Percentiles rank a stretch among this genome's conserved stretches.
Conservation (phyloP, 2,329 filamentous ascomycete species). For the Arthroderma sp. region DNA sequence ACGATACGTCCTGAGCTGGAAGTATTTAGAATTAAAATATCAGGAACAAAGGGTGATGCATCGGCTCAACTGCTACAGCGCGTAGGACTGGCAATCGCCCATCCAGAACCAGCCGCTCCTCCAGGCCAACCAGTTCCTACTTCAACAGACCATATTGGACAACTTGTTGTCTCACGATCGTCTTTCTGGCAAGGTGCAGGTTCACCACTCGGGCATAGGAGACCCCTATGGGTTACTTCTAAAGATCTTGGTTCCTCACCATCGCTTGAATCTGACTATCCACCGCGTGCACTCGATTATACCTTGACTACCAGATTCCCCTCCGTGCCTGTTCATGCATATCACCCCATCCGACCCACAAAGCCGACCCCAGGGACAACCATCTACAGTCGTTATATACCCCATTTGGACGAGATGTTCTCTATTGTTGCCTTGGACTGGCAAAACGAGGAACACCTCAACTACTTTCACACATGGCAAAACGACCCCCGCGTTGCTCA, state of each 20-base stretch:
- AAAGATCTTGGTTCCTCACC: slow-evolving; percentile 14
- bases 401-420: slow-evolving; percentile 62
- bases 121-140: slow-evolving; percentile 14
- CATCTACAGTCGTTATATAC: slow-evolving; percentile 67
- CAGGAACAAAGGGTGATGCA: slow-evolving; percentile 16
- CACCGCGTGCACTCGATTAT: slow-evolving; percentile 20
- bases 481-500: slow-evolving; percentile 70
- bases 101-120: slow-evolving; percentile 20
- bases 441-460: slow-evolving; percentile 48
- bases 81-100: slow-evolving; percentile 31
- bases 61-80: slow-evolving; percentile 20
- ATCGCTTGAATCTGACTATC: slow-evolving; percentile 15
- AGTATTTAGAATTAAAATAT: slow-evolving; percentile 22
- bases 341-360: slow-evolving; percentile 56
- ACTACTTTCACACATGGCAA: slow-evolving; percentile 66
- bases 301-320: slow-evolving; percentile 38
- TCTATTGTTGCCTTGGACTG: slow-evolving; percentile 64
- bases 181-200: slow-evolving; percentile 60
- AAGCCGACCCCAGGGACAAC: slow-evolving; percentile 59
- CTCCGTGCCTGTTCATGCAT: slow-evolving; percentile 41
- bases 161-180: slow-evolving; percentile 39
- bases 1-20: slow-evolving; percentile 21
- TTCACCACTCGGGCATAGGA: slow-evolving; percentile 53
- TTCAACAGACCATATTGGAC: slow-evolving; percentile 22
- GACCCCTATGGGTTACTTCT: slow-evolving; percentile 47